Conservation (phyloP, 148 eudicot species). For the Limonium bicolor region DNA sequence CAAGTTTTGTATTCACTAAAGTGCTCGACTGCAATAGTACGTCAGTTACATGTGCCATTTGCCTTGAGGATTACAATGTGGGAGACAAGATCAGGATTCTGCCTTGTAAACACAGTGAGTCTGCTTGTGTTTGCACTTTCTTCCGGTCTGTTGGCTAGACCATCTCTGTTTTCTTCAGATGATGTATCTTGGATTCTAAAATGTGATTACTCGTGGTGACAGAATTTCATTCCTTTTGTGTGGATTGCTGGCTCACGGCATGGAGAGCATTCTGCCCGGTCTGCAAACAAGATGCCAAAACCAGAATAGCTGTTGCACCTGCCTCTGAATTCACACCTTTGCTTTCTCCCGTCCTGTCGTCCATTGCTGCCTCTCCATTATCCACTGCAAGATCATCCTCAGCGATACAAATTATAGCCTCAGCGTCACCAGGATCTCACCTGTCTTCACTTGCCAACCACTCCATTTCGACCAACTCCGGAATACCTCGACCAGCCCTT, state of each 20-base stretch:
- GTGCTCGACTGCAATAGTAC: slow-evolving; percentile 73
- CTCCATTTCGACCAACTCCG: slow-evolving; percentile 35
- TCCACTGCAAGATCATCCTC: slow-evolving; percentile 30
- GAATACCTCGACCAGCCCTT: slow-evolving; percentile 25
- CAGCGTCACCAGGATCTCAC: slow-evolving; percentile 26
- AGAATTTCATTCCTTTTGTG: slow-evolving; percentile 74
- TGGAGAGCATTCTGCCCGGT: slow-evolving; percentile 98
- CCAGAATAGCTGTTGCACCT: slow-evolving; percentile 45
- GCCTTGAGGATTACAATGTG: slow-evolving; percentile 72
- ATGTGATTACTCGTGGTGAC: too few relatives aligned
- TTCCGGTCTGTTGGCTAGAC: background rate
- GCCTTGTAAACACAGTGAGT: slow-evolving; percentile 91
- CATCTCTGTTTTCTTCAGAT: background rate
- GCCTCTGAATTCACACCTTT: slow-evolving; percentile 84
- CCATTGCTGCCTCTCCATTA: slow-evolving; percentile 31
- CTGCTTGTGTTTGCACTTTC: background rate
- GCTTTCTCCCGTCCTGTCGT: slow-evolving; percentile 39
- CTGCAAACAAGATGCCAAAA: slow-evolving; percentile 86
- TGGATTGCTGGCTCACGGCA: slow-evolving; percentile 84
- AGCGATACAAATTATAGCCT: slow-evolving; percentile 44
- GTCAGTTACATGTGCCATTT: slow-evolving; percentile 73
- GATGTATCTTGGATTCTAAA: background rate
- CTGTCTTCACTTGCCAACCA: slow-evolving; percentile 18
- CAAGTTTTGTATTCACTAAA: slow-evolving; percentile 61
- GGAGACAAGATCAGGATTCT: slow-evolving; percentile 81